Evolutionary conservation across 169 alveolate genomes (phyloP), one percentile per base, ranked within the genome.

Genomic region (Besnoitia besnoiti): DNA sequence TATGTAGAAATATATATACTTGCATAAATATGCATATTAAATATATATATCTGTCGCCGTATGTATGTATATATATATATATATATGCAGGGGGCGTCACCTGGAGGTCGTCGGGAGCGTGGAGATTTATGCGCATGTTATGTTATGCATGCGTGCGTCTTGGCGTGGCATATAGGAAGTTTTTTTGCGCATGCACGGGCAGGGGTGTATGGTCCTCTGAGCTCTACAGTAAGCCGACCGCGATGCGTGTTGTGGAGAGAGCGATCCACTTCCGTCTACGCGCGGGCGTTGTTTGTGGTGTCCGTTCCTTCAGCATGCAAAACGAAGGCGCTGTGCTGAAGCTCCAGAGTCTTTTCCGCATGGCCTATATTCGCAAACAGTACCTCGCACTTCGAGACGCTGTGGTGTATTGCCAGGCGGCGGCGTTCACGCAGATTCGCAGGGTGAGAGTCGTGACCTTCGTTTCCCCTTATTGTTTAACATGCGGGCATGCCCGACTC

Each of bases 261-360:
- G n/a, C n/a, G n/a, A n/a, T n/a, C n/a, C n/a, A n/a, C n/a, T n/a
- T n/a, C n/a, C n/a, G n/a, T n/a, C n/a, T n/a, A n/a, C 46, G 47
- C 39, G 80, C 14, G 46, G 10, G 42, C 21, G 24, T 5, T 2
- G 0, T 7, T 0, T 67, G 12, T 67, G 12, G 44, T 8, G 40
- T 67, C 80, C 12, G 47, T 19, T 84, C 35, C 49, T 76, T 55
- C 90, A 92, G 95, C 59, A 50, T 55, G 24, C 94, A 96, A 42
- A 55, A 91, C 67, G 94, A 96, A 2, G 92, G 94, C 4, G 95
- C 96, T 21, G 93, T 96, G 49, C 85, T 92, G n/a, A 95, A 94
- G 90, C 96, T 94, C 39, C 97, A 96, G 89, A 96, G 96, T 90
- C 85, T 96, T 90, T 79, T 95, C 82, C 87, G 97, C 61, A 96